Evolutionary conservation across 2,329 filamentous ascomycete genomes (phyloP).

Genomic region (Paracorniculantispora psalliotae): DNA sequence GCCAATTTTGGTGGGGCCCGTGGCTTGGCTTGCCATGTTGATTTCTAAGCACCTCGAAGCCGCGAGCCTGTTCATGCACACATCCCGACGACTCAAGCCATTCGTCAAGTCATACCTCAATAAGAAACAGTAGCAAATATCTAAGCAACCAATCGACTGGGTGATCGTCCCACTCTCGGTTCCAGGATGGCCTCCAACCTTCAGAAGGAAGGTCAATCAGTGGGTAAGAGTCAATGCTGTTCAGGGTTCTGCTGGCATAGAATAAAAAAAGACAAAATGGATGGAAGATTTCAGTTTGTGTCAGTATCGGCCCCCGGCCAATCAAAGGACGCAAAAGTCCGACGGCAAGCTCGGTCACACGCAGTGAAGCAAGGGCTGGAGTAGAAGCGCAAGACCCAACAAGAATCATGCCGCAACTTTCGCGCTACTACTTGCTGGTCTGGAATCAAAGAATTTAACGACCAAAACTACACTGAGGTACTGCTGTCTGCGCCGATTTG

Average conservation of each 20-base stretch:
- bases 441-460: not conserved
- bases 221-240: no score
- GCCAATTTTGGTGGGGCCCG: not conserved
- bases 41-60: not conserved
- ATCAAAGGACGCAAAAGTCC: not conserved
- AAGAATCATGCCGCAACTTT: not conserved
- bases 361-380: slow-evolving; percentile 6
- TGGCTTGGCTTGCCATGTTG: not conserved
- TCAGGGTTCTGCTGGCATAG: no score
- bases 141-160: not conserved
- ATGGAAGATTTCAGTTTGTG: not conserved
- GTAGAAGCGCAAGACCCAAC: slow-evolving; percentile 2
- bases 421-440: not conserved
- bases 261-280: no score
- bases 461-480: not conserved
- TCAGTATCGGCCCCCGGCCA: not conserved
- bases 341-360: slow-evolving; percentile 7
- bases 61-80: no score
- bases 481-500: not conserved
- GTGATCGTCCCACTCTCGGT: no score
- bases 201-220: no score
- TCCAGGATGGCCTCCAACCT: no score
- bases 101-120: no score
- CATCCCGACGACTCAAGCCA: no score
- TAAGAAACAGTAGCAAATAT: no score